These are phyloP conservation scores for Talinum fruticosum DNA, from an alignment of 148 eudicot genomes.

Conservation along the genomic window DNA sequence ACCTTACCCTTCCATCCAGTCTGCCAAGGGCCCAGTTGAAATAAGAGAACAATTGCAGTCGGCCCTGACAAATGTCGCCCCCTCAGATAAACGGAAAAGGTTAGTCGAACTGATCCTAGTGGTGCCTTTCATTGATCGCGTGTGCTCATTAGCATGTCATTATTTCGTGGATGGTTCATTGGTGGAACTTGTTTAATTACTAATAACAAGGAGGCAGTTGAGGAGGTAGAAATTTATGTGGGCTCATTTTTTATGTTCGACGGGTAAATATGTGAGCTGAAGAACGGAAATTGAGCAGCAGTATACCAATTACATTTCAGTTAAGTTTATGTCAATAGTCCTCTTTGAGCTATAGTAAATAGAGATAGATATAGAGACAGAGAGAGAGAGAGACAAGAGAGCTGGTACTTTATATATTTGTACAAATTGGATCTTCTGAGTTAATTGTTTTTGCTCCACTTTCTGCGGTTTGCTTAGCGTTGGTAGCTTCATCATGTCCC, in stretches of 20 bases:
- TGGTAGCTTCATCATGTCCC: neutral
- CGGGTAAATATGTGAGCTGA: slow-evolving; percentile 20
- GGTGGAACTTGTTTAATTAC: slow-evolving; percentile 15
- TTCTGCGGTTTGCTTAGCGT: neutral
- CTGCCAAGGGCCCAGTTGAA: neutral
- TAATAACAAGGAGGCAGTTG: slow-evolving; percentile 19
- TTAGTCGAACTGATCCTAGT: slow-evolving; percentile 1
- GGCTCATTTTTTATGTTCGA: slow-evolving; percentile 18
- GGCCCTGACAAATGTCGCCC: slow-evolving; percentile 14
- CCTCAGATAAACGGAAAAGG: slow-evolving; percentile 24
- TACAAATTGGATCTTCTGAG: slow-evolving; percentile 23
- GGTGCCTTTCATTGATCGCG: slow-evolving; percentile 6
- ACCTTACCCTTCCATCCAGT: neutral
- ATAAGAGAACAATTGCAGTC: neutral
- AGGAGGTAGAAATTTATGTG: slow-evolving; percentile 4
- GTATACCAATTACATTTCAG: slow-evolving; percentile 25
- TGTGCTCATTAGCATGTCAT: slow-evolving; percentile 8
- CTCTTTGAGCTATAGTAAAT: slow-evolving; percentile 27
- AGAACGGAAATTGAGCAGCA: slow-evolving; percentile 21
- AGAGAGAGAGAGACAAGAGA: slow-evolving; percentile 7
- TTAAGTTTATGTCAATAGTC: slow-evolving; percentile 18
- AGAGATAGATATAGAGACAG: slow-evolving; percentile 13
- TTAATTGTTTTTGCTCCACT: slow-evolving; percentile 17
- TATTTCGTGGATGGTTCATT: slow-evolving; percentile 14
- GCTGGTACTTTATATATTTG: slow-evolving; percentile 21